A percentile compares a stretch with the other conserved stretches of the same genome.
phyloP scores from a whole-genome alignment of 768 basidiomycete species.

The Leucocoprinus sp. region DNA sequence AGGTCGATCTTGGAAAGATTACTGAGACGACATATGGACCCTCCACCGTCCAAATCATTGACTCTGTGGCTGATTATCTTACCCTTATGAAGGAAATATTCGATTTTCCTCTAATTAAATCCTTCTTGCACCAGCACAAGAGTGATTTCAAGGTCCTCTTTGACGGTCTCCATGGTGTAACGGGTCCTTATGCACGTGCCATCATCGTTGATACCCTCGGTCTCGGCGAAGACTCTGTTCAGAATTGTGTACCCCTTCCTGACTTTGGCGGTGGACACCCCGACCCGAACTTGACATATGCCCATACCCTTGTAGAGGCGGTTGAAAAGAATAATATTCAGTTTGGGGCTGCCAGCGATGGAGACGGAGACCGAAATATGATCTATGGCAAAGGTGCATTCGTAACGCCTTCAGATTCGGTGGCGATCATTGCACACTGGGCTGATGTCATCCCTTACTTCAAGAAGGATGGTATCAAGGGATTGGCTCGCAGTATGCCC shows the following conservation, averaged over 20 bases:
- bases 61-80: conserved; percentile 88
- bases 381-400: conserved; percentile 98
- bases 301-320: conserved; percentile 84
- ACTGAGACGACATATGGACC: conserved; percentile 79
- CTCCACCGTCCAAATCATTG: conserved; percentile 81
- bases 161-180: conserved; percentile 94
- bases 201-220: conserved; percentile 81
- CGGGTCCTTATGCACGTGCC: conserved; percentile 89
- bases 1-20: conserved; percentile 82
- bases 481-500: conserved; percentile 95
- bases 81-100: conserved; percentile 81
- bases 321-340: conserved; percentile 82
- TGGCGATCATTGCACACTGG: conserved; percentile 99
- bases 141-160: conserved; percentile 81
- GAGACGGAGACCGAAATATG: conserved; percentile 99
- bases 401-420: conserved; percentile 95
- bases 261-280: conserved; percentile 98
- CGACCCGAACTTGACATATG: conserved; percentile 97
- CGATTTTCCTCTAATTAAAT: conserved; percentile 87
- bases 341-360: conserved; percentile 96
- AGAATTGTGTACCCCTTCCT: conserved; percentile 86
- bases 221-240: conserved; percentile 70
- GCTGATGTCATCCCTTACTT: conserved; percentile 89
- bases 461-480: conserved; percentile 86
- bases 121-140: conserved; percentile 68